These are phyloP conservation scores for Cucumis melo DNA, from an alignment of 306 rosid genomes.

Conservation along the genomic window DNA sequence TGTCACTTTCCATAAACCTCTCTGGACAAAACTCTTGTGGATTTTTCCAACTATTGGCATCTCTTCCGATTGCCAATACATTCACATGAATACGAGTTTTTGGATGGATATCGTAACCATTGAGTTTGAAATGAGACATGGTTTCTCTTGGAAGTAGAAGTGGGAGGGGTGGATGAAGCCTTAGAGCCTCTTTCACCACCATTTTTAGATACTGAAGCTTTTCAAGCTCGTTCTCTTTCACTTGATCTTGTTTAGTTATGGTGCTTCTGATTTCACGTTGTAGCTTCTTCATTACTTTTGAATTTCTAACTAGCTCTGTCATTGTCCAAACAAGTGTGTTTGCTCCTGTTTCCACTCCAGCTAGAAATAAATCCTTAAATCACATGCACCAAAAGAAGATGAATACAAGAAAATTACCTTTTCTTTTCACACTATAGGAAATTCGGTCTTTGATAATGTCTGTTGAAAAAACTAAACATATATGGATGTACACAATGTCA, in stretches of 20 bases:
- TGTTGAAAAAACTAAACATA: too few species aligned
- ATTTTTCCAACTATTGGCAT: constrained; percentile 2
- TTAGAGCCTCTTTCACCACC: background rate
- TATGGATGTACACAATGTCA: too few species aligned
- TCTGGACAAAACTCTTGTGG: constrained; percentile 9
- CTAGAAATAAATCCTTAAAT: constrained; percentile 22
- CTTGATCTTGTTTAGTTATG: background rate
- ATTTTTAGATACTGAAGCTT: constrained; percentile 8
- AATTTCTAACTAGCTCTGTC: constrained; percentile 21
- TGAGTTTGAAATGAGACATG: background rate
- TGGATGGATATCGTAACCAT: constrained; percentile 17
- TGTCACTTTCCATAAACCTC: background rate
- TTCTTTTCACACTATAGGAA: too few species aligned
- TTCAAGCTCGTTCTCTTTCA: background rate
- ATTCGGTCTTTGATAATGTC: too few species aligned
- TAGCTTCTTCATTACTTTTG: constrained; percentile 18
- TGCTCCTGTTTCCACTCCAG: constrained; percentile 10
- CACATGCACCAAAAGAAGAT: background rate
- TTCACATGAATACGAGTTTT: constrained; percentile 11
- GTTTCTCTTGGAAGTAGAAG: constrained; percentile 12
- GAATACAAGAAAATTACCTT: background rate
- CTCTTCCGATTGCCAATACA: constrained; percentile 22
- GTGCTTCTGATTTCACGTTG: constrained; percentile 27
- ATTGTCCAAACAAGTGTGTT: constrained; percentile 21
- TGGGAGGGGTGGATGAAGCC: constrained; percentile 22